phyloP scores from a whole-genome alignment of 2,329 filamentous ascomycete genomes.

The Cladorrhinum sp. region DNA sequence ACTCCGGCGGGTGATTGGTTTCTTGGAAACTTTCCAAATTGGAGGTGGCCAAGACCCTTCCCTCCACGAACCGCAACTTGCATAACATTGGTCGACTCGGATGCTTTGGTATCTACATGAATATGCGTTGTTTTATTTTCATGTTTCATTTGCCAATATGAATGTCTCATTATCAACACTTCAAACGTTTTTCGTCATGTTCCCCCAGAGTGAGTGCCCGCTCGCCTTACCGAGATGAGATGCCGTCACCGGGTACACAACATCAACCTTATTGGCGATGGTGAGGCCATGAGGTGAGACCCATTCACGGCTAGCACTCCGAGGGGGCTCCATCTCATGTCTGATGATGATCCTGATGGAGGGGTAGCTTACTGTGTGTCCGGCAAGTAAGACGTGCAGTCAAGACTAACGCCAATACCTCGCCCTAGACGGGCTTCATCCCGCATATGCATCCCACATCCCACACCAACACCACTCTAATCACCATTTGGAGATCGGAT shows the following conservation, averaged over 20 bases:
- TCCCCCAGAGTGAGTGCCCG: not conserved
- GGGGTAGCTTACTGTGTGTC: not conserved
- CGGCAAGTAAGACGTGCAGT: not conserved
- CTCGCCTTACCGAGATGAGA: conserved; percentile 2
- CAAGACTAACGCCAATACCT: not conserved
- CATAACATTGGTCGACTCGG: not conserved
- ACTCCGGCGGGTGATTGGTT: not conserved
- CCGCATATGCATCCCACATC: not conserved
- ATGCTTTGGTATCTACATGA: not conserved
- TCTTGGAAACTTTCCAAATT: not conserved
- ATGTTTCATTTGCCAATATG: conserved; percentile 2
- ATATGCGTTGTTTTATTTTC: conserved; percentile 7
- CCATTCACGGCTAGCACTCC: not conserved
- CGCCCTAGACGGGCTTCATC: not conserved
- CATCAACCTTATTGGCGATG: not conserved
- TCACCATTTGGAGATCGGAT: conserved; percentile 14
- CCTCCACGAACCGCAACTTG: not conserved
- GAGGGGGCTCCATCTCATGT: not conserved
- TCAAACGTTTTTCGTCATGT: not conserved
- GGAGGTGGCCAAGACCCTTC: not conserved
- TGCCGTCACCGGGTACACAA: conserved; percentile 5
- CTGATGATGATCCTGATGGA: not conserved
- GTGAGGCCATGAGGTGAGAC: not conserved
- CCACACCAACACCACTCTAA: not conserved
- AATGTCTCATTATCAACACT: not conserved